These are phyloP conservation scores for Vigna radiata DNA, from an alignment of 306 rosid genomes.

Conservation along the genomic window DNA sequence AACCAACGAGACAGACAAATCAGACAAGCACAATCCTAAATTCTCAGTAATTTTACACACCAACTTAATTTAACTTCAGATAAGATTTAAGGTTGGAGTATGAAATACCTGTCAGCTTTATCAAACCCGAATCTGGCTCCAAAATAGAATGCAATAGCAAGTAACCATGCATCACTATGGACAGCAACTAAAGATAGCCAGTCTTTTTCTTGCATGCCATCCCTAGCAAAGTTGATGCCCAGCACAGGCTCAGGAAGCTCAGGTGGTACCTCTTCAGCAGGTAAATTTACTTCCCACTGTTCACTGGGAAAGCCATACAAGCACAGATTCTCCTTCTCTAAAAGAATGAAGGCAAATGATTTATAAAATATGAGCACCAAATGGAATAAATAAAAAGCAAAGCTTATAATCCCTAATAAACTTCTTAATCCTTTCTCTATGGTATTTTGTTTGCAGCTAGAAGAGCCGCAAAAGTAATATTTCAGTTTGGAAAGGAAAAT, in stretches of 20 bases:
- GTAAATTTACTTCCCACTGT: conserved; percentile 97
- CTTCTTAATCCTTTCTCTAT: conserved; percentile 20
- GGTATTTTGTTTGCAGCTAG: background rate
- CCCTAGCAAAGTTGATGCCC: conserved; percentile 95
- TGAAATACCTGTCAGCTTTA: conserved; percentile 74
- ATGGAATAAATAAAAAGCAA: conserved; percentile 12
- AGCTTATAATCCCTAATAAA: conserved; percentile 10
- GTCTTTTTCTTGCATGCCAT: conserved; percentile 92
- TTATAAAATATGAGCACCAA: conserved; percentile 37
- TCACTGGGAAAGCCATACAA: conserved; percentile 86
- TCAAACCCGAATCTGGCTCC: conserved; percentile 97
- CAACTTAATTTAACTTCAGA: conserved; percentile 22
- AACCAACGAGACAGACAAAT: conserved; percentile 13
- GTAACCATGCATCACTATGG: conserved; percentile 96
- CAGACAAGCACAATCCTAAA: conserved; percentile 31
- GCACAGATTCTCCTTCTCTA: conserved; percentile 96
- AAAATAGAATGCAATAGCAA: conserved; percentile 88
- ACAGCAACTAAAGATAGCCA: conserved; percentile 94
- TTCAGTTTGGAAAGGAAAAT: conserved; percentile 17
- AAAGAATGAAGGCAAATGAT: conserved; percentile 42
- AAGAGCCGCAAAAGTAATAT: conserved; percentile 11
- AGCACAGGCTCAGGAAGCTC: conserved; percentile 96
- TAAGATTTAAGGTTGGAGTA: conserved; percentile 1
- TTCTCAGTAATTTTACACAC: background rate
- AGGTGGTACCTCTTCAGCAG: conserved; percentile 98